A percentile compares a stretch with the other conserved stretches of the same genome.
These are phyloP conservation scores for Asterella californica DNA, from an alignment of 225 moss, liverwort and hornwort genomes.

Conservation along the genomic window DNA sequence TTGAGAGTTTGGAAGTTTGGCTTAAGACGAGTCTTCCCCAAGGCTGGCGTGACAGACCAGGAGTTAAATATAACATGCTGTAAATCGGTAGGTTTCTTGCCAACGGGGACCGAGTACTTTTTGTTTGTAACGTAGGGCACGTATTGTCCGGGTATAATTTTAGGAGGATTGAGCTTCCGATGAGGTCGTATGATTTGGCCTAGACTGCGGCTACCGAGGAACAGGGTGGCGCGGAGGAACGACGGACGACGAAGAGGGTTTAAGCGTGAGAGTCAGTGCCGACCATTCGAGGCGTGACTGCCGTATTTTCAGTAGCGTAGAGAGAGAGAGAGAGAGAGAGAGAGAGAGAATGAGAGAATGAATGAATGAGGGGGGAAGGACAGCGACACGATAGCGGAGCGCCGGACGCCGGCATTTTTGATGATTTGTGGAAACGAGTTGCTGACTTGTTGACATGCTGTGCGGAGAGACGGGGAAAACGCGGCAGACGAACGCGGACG, in stretches of 20 bases:
- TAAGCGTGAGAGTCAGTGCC: background rate
- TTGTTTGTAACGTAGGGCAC: no score
- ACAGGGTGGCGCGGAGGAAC: background rate
- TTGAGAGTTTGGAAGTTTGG: no score
- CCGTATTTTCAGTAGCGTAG: background rate
- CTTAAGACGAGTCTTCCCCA: no score
- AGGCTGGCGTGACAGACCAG: no score
- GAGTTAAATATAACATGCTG: no score
- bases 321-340: no score
- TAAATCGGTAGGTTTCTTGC: no score
- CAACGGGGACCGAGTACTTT: no score
- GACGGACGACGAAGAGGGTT: background rate
- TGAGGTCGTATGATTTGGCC: background rate
- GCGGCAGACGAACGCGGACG: background rate
- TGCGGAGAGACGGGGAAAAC: background rate
- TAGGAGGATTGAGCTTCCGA: no score
- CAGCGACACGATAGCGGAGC: background rate
- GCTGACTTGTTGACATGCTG: background rate
- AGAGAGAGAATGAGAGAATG: background rate
- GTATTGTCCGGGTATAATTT: no score
- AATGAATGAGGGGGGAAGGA: background rate
- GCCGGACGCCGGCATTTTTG: background rate
- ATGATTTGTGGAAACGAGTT: background rate
- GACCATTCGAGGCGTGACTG: background rate
- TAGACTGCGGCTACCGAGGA: background rate